A percentile compares a stretch with the other conserved stretches of the same genome.
Conservation (phyloP, 2,329 filamentous ascomycete genomes). For the Pseudonectria buxi region DNA sequence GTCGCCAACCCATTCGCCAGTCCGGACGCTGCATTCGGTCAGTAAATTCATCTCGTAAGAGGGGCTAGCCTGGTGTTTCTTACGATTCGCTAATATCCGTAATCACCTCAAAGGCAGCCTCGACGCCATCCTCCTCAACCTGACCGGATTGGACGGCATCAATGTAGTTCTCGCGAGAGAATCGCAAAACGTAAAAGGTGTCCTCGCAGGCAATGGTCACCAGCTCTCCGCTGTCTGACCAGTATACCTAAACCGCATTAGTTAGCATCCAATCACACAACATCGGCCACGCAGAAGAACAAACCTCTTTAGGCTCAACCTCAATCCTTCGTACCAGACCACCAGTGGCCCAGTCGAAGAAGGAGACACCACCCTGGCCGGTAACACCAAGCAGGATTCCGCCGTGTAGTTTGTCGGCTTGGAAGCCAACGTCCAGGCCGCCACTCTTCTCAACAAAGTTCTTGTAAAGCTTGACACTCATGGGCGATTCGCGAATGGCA, state of each 20-base stretch:
- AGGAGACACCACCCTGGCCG: conserved; percentile 87
- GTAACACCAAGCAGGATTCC: conserved; percentile 90
- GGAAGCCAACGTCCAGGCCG: conserved; percentile 89
- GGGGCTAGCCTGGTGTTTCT: conserved; percentile 14
- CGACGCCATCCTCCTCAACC: conserved; percentile 84
- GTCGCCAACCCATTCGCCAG: conserved; percentile 96
- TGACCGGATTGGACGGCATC: conserved; percentile 76
- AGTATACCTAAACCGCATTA: conserved; percentile 62
- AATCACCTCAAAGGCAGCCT: conserved; percentile 92
- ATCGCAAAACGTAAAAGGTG: conserved; percentile 88
- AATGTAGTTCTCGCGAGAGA: conserved; percentile 81
- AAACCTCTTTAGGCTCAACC: conserved; percentile 52
- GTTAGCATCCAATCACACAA: background rate
- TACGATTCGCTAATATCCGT: conserved; percentile 90
- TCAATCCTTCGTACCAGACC: conserved; percentile 89
- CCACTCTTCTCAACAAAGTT: conserved; percentile 92
- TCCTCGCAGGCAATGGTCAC: conserved; percentile 92
- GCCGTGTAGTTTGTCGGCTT: conserved; percentile 83
- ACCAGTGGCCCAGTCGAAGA: conserved; percentile 94
- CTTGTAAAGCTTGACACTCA: conserved; percentile 94
- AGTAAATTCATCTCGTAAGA: conserved; percentile 5
- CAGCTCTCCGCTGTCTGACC: conserved; percentile 94
- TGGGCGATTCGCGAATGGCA: conserved; percentile 88
- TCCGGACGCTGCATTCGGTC: conserved; percentile 60
- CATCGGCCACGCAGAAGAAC: conserved; percentile 5